A percentile compares a stretch with the other conserved stretches of the same genome.
Conservation (phyloP, 1,139 yeast species). For the Debaryomyces sp. region DNA sequence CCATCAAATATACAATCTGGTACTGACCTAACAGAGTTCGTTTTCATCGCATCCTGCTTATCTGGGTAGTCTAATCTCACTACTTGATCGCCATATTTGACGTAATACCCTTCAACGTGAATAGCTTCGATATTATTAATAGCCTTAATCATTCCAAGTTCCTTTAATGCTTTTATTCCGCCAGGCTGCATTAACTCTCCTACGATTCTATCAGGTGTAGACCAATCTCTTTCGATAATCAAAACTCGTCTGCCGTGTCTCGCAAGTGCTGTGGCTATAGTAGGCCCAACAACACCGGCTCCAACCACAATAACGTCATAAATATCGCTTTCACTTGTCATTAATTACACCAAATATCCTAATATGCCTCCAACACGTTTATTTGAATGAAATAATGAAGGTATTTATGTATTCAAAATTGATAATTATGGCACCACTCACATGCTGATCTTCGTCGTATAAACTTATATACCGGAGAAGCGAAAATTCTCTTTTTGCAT, state of each 20-base stretch:
- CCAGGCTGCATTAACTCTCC: conserved; percentile 98
- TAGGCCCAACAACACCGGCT: conserved; percentile 96
- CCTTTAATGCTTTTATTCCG: conserved; percentile 78
- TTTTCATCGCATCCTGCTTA: conserved; percentile 48
- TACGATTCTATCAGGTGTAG: conserved; percentile 91
- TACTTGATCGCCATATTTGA: conserved; percentile 61
- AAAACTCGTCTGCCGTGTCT: conserved; percentile 82
- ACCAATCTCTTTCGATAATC: conserved; percentile 85
- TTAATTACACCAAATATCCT: conserved; percentile 5
- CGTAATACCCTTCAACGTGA: conserved; percentile 77
- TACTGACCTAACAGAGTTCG: conserved; percentile 52
- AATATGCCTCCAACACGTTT: neutral
- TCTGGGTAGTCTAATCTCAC: conserved; percentile 73
- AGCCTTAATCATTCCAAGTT: conserved; percentile 80
- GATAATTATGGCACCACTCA: conserved; percentile 4
- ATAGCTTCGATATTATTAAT: conserved; percentile 82
- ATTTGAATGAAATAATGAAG: neutral
- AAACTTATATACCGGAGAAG: conserved; percentile 1
- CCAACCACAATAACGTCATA: conserved; percentile 79
- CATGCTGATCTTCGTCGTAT: conserved; percentile 5
- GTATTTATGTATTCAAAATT: neutral
- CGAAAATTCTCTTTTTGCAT: neutral
- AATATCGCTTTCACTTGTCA: conserved; percentile 1
- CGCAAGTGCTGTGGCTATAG: conserved; percentile 87
- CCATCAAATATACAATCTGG: conserved; percentile 56